phyloP scores from a whole-genome alignment of 2,329 filamentous ascomycete species.

The Clonostachys solani region DNA sequence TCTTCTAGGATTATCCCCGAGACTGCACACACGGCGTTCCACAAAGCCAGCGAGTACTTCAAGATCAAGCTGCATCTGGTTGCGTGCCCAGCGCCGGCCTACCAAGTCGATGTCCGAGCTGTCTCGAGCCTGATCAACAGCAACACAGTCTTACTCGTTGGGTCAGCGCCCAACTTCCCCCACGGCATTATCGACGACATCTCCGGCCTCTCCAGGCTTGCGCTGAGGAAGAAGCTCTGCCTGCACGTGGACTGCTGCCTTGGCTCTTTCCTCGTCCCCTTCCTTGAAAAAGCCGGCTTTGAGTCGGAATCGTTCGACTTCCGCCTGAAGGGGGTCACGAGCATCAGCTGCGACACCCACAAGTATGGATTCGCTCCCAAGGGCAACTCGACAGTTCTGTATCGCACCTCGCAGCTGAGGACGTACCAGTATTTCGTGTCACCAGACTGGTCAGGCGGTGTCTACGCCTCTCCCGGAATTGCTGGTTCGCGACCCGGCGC shows the following conservation, averaged over 20 bases:
- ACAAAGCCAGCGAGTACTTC: conserved; percentile 93
- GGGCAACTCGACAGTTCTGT: conserved; percentile 90
- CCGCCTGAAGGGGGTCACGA: conserved; percentile 87
- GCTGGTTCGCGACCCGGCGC: conserved; percentile 90
- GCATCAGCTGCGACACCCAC: conserved; percentile 95
- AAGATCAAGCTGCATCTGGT: conserved; percentile 93
- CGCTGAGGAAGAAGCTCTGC: conserved; percentile 72
- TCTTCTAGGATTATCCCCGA: conserved; percentile 76
- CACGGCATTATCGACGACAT: conserved; percentile 99
- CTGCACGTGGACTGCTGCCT: conserved; percentile 98
- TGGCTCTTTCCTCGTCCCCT: conserved; percentile 90
- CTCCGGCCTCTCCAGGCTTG: conserved; percentile 75
- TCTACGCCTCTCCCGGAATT: conserved; percentile 90
- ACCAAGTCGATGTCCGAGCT: conserved; percentile 76
- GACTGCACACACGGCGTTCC: conserved; percentile 94
- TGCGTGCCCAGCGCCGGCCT: conserved; percentile 75
- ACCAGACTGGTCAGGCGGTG: conserved; percentile 90
- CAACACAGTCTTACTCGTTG: conserved; percentile 91
- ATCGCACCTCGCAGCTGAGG: conserved; percentile 74
- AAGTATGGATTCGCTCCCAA: conserved; percentile 99
- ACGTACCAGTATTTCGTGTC: conserved; percentile 96
- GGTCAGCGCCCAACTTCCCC: conserved; percentile 94
- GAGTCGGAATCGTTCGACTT: conserved; percentile 89
- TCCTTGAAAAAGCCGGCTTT: conserved; percentile 91
- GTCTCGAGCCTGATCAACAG: conserved; percentile 85